Base-by-base conservation (phyloP, 2,329 filamentous ascomycete genomes). In the Cladosporium sp. region DNA sequence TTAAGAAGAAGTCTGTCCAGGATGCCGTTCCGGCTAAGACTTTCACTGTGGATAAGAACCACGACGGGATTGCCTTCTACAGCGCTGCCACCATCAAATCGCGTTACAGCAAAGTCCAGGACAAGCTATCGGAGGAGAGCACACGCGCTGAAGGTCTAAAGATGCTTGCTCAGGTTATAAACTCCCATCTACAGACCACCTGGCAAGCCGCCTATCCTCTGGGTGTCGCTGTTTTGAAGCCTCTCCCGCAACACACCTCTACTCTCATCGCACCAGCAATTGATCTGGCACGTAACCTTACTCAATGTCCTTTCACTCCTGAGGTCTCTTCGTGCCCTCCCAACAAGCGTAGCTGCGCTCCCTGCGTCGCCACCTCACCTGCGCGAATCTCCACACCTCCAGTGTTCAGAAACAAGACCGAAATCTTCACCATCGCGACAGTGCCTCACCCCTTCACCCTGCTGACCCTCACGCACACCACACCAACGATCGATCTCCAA, bases 381-480 rank as follows among this genome's bases (percentile, higher is more conserved):
- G 81, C 91, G 74, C 83, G 82, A 54, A 82, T 96, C 64, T 78
- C 80, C n/a, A 88, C 86, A 0, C 84, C 86, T 2, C 75, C 82
- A 3, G 76, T 81, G 17, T 94, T 90, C 73, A 82, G 82, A 58
- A 96, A 97, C 73, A 82, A 81, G 4, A 86, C 87, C 14, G 80
- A 79, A 1, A 71, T 88, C 15, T 97, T 92, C 76, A 91, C 88
- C 2, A 89, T 99, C 63, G 92, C 88, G 60, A 89, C 87, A 0
- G 88, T 97, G 12, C 93, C 93, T 0, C 94, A 99, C 71, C 94
- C 94, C 0, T 96, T 92, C 78, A 97, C 92, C 1, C 80, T 91
- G 42, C 83, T 86, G 56, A 83, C 85, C 12, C 78, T 97, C 17
- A 81, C 85, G 60, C 81, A 85, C 63, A 61, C 65, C 17, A 69